Base-by-base conservation (phyloP, 768 basidiomycete genomes). In the Pleurotus salmoneostramineus region DNA sequence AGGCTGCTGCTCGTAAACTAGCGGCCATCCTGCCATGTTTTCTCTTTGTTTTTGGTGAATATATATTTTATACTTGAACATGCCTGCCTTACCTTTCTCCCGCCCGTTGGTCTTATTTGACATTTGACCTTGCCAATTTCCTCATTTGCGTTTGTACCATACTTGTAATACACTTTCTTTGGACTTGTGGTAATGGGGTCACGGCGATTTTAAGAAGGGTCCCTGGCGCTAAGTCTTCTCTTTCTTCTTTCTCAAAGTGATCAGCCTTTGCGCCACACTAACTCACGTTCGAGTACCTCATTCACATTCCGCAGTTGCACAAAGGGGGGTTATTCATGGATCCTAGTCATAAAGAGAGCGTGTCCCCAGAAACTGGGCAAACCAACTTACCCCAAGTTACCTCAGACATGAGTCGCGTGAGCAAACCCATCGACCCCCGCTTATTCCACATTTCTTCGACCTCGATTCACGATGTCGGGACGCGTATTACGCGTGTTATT, bases 131-230 rank as follows among this genome's bases (percentile, higher is more conserved):
- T 7, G 27, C 48, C 15, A 31, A 32, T 55, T 37, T 21, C 32
- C 37, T 55, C 35, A 42, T 40, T 55, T 55, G 52, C 52, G n/a
- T 43, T 42, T 55, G 52, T 55, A 55, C 32, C 40, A 40, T 55
- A 42, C 52, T 31, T 55, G 52, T 55, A 55, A 55, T 55, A 55
- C 52, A 43, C 52, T 40, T 42, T 32, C 50, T 15, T 17, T 43
- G 52, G 52, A 55, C 52, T 31, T 55, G 44, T 45, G 44, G 44
- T 32, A 15, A 52, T 32, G 50, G 34, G 15, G 27, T 4, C 34
- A 17, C 15, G 50, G 52, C 15, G 52, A 42, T 55, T 27, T 27
- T 27, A 27, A 17, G 10, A 27, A 8, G 27, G 8, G 32, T 35
- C 52, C 11, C 14, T 40, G 21, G 36, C 36, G 27, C 21, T 27